Percentiles rank a stretch among this genome's conserved stretches.
Evolutionary conservation across 164 flowering plant species (phyloP).

Genomic region (Brasenia schreberi): DNA sequence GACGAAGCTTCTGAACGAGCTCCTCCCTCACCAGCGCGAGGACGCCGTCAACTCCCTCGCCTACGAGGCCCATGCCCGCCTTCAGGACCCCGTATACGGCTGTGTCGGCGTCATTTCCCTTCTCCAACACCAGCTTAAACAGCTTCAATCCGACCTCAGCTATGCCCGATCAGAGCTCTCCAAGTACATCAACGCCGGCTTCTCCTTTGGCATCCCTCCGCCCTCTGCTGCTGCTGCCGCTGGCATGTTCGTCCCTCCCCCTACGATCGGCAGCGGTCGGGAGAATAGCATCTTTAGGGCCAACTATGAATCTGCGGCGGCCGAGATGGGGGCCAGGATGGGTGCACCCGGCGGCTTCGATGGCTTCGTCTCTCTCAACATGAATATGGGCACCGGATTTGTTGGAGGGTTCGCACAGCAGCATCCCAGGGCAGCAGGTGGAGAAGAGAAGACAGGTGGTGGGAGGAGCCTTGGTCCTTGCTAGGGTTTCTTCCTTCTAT

Average conservation of each 20-base stretch:
- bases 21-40: conserved; percentile 73
- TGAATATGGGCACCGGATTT: not conserved
- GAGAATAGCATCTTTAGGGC: not conserved
- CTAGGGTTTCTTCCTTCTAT: not conserved
- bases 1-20: conserved; percentile 73
- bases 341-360: not conserved
- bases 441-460: not conserved
- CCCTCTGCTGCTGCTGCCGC: conserved; percentile 30
- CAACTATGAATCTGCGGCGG: not conserved
- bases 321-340: not conserved
- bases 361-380: not conserved
- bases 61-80: conserved; percentile 81
- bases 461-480: not conserved
- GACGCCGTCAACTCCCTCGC: conserved; percentile 88
- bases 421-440: not conserved
- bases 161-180: conserved; percentile 81
- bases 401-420: not conserved
- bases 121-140: conserved; percentile 73
- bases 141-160: conserved; percentile 67
- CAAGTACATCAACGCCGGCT: conserved; percentile 50
- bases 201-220: conserved; percentile 28
- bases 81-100: conserved; percentile 87
- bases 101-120: conserved; percentile 85
- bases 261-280: not conserved
- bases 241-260: not conserved